Conservation (phyloP, 345 rosid species). For the Rhodamnia rubescens region DNA sequence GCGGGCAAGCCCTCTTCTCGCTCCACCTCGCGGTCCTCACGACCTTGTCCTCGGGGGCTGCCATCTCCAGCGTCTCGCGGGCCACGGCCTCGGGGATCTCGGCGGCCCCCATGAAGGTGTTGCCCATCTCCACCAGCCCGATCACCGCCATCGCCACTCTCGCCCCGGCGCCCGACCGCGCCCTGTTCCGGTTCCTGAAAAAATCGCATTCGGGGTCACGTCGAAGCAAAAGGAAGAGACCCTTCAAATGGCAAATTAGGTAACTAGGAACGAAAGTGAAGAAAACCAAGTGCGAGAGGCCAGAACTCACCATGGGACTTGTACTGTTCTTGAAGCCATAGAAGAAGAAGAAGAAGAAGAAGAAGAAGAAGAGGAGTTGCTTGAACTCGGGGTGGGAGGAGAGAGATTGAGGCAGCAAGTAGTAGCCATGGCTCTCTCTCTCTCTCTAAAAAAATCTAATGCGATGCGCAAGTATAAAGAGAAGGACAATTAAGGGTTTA, state of each 20-base stretch:
- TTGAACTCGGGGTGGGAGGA: slow-evolving; percentile 2
- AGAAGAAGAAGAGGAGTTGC: background rate
- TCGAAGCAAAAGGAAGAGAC: background rate
- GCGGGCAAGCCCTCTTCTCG: slow-evolving; percentile 38
- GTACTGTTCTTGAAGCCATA: background rate
- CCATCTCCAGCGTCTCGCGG: background rate
- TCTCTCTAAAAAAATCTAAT: background rate
- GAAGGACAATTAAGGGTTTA: background rate
- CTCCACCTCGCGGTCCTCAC: slow-evolving; percentile 26
- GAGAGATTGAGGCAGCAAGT: slow-evolving; percentile 36
- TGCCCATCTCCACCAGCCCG: slow-evolving; percentile 6
- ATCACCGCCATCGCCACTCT: slow-evolving; percentile 23
- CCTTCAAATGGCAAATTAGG: no score
- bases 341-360: background rate
- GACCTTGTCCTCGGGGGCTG: background rate
- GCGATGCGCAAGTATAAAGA: background rate
- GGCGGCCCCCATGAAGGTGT: background rate
- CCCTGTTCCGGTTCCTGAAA: background rate
- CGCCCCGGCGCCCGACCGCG: background rate
- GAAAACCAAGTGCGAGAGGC: background rate
- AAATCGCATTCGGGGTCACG: background rate
- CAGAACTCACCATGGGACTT: slow-evolving; percentile 2
- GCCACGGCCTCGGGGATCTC: background rate
- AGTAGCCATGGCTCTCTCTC: slow-evolving; percentile 15
- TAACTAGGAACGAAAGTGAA: background rate